phyloP scores from a whole-genome alignment of 2,329 filamentous ascomycete species.

The Septoria petroselini region DNA sequence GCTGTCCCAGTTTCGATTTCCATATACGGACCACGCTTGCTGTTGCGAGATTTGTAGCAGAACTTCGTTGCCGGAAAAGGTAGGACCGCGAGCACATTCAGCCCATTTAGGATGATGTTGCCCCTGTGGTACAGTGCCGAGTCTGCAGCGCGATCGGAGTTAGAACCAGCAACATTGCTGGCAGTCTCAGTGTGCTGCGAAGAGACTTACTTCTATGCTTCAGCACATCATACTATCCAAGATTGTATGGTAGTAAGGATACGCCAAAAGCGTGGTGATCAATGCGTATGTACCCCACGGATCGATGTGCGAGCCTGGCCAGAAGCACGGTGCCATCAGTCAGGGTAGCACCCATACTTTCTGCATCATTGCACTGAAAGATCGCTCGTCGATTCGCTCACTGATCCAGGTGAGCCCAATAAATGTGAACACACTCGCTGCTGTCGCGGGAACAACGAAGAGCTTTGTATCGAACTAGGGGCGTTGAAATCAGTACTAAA shows the following conservation, averaged over 20 bases:
- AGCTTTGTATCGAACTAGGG: conserved; percentile 58
- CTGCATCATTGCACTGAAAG: conserved; percentile 49
- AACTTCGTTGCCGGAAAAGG: conserved; percentile 1
- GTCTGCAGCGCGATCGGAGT: conserved; percentile 50
- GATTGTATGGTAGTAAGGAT: conserved; percentile 51
- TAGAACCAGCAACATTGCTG: conserved; percentile 45
- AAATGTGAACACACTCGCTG: conserved; percentile 43
- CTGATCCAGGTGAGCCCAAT: conserved; percentile 47
- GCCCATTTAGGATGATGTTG: conserved; percentile 31
- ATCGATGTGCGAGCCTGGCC: conserved; percentile 43
- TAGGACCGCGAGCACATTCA: conserved; percentile 4
- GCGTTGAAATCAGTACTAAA: too few relatives aligned
- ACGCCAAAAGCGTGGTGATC: conserved; percentile 40
- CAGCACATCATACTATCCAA: conserved; percentile 42
- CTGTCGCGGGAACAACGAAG: conserved; percentile 53
- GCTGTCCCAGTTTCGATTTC: not conserved
- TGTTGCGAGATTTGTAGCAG: conserved; percentile 2
- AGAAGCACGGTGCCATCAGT: conserved; percentile 51
- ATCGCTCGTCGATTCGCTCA: conserved; percentile 47
- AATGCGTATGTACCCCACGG: conserved; percentile 40
- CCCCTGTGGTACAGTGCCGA: conserved; percentile 45
- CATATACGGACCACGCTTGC: conserved; percentile 6
- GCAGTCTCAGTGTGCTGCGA: too few relatives aligned
- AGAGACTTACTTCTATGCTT: too few relatives aligned
- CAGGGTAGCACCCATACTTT: conserved; percentile 61